These are phyloP conservation scores for Globisporangium acanthophoron DNA, from an alignment of 352 stramenopile genomes.

Conservation along the genomic window DNA sequence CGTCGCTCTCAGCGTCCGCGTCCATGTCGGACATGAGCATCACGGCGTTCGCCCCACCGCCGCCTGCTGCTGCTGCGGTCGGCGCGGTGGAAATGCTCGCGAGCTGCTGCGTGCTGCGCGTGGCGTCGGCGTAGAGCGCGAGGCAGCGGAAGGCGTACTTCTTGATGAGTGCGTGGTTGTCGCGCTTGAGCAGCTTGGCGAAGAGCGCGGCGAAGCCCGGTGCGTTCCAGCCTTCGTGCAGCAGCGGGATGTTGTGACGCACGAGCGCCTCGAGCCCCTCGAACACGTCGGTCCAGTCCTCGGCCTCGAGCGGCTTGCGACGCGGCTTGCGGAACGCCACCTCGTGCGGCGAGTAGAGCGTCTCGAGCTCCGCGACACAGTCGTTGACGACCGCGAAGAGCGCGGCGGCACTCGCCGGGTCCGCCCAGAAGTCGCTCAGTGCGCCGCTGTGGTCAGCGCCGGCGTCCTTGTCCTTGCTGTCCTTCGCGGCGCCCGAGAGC, in stretches of 20 bases:
- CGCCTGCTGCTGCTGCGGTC: background rate
- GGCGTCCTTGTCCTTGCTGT: conserved; percentile 39
- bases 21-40: conserved; percentile 38
- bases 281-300: conserved; percentile 89
- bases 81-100: conserved; percentile 28
- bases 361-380: conserved; percentile 80
- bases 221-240: conserved; percentile 81
- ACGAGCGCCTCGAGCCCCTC: conserved; percentile 81
- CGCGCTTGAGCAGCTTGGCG: conserved; percentile 75
- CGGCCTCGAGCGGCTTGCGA: conserved; percentile 75
- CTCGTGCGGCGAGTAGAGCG: conserved; percentile 76
- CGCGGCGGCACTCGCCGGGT: conserved; percentile 56
- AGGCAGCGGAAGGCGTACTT: conserved; percentile 87
- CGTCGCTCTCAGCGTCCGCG: conserved; percentile 20
- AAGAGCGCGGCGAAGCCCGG: conserved; percentile 80
- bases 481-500: conserved; percentile 30
- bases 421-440: conserved; percentile 72
- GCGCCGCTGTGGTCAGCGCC: conserved; percentile 37
- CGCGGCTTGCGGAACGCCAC: conserved; percentile 76
- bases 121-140: conserved; percentile 77
- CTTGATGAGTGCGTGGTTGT: conserved; percentile 87
- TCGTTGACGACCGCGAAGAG: conserved; percentile 79
- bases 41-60: conserved; percentile 28
- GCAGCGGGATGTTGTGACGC: conserved; percentile 55
- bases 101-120: conserved; percentile 66